Evolutionary conservation across 2,329 filamentous ascomycete genomes (phyloP).

Genomic region (Aureobasidium leucospermi): DNA sequence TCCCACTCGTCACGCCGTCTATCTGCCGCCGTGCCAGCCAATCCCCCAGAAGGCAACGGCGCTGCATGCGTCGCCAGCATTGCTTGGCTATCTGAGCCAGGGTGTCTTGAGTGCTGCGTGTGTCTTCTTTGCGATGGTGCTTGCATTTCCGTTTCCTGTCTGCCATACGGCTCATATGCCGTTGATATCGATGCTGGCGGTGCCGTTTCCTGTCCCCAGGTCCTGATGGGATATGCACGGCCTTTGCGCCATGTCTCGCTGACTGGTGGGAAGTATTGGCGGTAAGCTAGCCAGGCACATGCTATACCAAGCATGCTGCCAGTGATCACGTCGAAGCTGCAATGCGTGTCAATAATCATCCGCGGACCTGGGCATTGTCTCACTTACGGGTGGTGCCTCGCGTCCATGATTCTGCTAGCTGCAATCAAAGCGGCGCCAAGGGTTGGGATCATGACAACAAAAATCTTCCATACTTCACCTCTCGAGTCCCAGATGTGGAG

Average conservation of each 20-base stretch:
- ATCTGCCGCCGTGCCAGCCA: background rate
- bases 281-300: slow-evolving; percentile 47
- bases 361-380: background rate
- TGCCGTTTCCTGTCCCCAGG: slow-evolving; percentile 45
- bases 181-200: slow-evolving; percentile 1
- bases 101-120: background rate
- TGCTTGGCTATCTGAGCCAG: slow-evolving; percentile 7
- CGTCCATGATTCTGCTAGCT: slow-evolving; percentile 54
- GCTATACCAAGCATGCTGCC: slow-evolving; percentile 47
- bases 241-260: slow-evolving; percentile 51
- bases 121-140: background rate
- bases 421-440: slow-evolving; percentile 49
- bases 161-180: slow-evolving; percentile 7
- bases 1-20: slow-evolving; percentile 12
- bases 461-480: slow-evolving; percentile 53
- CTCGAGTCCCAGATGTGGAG: slow-evolving; percentile 53
- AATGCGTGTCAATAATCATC: background rate
- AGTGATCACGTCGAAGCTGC: slow-evolving; percentile 48
- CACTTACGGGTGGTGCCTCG: slow-evolving; percentile 46
- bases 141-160: background rate
- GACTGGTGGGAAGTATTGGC: slow-evolving; percentile 53
- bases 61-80: slow-evolving; percentile 9
- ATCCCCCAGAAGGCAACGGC: background rate
- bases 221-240: slow-evolving; percentile 51
- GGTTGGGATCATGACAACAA: slow-evolving; percentile 47